phyloP scores from a whole-genome alignment of 2,329 filamentous ascomycete species.

The Pseudocercospora vitis region DNA sequence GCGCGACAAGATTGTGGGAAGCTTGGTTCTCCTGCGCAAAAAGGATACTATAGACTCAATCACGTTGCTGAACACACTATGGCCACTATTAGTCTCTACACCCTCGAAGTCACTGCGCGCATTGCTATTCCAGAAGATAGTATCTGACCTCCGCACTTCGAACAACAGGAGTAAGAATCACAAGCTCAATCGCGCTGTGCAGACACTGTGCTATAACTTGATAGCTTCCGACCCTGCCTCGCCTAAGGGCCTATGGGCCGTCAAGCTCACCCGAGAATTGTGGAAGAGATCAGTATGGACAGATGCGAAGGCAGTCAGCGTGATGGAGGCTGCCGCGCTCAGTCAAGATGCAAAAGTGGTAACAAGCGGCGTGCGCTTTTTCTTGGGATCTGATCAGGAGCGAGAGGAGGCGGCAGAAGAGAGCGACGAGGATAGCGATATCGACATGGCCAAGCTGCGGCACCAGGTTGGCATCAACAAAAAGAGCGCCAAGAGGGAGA shows the following conservation, averaged over 20 bases:
- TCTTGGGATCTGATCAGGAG: slow-evolving; percentile 93
- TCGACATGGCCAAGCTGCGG: slow-evolving; percentile 77
- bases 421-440: slow-evolving; percentile 74
- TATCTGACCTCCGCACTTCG: slow-evolving; percentile 83
- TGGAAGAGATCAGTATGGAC: slow-evolving; percentile 98
- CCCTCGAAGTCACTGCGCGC: slow-evolving; percentile 84
- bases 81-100: slow-evolving; percentile 88
- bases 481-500: slow-evolving; percentile 85
- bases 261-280: slow-evolving; percentile 90
- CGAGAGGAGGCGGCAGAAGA: slow-evolving; percentile 84
- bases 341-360: slow-evolving; percentile 93
- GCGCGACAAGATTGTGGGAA: slow-evolving; percentile 91
- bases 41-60: slow-evolving; percentile 91
- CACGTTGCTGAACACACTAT: slow-evolving; percentile 82
- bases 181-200: slow-evolving; percentile 86
- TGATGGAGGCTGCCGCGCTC: slow-evolving; percentile 92
- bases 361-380: slow-evolving; percentile 84
- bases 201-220: slow-evolving; percentile 89
- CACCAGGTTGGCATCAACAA: slow-evolving; percentile 93
- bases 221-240: slow-evolving; percentile 82
- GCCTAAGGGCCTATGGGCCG: slow-evolving; percentile 87
- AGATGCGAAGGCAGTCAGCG: slow-evolving; percentile 90
- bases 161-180: slow-evolving; percentile 90
- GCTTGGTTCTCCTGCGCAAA: slow-evolving; percentile 79
- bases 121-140: slow-evolving; percentile 83